Conservation (phyloP, 306 rosid species). For the Lathyrus tuberosus region DNA sequence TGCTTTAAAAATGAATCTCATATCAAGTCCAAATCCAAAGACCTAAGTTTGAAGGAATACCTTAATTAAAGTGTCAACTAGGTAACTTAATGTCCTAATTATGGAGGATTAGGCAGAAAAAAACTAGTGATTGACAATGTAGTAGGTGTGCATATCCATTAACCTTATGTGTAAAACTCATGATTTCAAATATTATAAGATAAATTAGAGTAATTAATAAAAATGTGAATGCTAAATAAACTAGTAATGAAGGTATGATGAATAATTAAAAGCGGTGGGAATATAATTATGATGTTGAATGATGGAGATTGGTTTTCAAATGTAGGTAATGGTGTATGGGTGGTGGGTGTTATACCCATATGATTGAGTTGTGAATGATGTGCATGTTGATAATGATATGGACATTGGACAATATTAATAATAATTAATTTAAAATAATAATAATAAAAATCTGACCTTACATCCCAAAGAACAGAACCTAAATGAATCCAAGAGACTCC, state of each 20-base stretch:
- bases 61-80: not conserved
- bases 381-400: conserved; percentile 48
- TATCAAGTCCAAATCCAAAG: not conserved
- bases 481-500: conserved; percentile 87
- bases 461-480: conserved; percentile 95
- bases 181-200: not conserved
- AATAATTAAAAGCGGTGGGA: conserved; percentile 44
- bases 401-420: conserved; percentile 26
- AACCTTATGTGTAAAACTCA: not conserved
- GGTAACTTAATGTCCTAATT: not conserved
- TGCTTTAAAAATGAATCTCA: not conserved
- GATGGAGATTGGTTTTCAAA: conserved; percentile 49
- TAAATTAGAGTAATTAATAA: not conserved
- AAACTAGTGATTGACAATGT: not conserved
- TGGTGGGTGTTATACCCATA: conserved; percentile 61
- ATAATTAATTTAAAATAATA: not conserved
- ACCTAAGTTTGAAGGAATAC: not conserved
- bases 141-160: not conserved
- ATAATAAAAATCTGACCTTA: conserved; percentile 62
- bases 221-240: conserved; percentile 35
- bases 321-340: conserved; percentile 67
- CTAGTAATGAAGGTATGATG: conserved; percentile 34
- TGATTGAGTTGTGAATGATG: conserved; percentile 52
- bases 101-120: not conserved
- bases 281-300: conserved; percentile 54